Base-by-base conservation (phyloP, 805 yeast species). In the Saccharomycopsis selenospora region DNA sequence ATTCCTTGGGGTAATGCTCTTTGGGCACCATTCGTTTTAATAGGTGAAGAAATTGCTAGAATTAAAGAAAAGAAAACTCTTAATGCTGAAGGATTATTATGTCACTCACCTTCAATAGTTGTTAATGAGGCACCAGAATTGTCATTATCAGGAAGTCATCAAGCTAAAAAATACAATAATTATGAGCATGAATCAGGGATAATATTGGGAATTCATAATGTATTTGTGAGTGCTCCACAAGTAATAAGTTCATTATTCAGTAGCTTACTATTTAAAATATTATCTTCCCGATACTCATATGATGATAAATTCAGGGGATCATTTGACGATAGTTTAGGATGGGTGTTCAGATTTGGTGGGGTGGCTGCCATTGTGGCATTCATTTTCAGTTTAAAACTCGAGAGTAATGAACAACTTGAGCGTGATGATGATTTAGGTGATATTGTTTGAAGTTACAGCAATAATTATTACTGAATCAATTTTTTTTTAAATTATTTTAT, bases 1-100 rank as follows among this genome's bases (percentile, higher is more conserved):
- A 63, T 79, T 18, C 73, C 83, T 0, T 80, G 85, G 85, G 84
- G 85, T 1, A 69, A 69, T 50, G 80, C 83, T 0, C 67, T 77
- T 14, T 80, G 85, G 85, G 79, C 80, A 2, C 85, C 85, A 4
- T 80, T 78, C 60, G 79, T 78, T 1, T 57, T 80, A 33, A 77
- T 80, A 8, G 74, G 82, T 28, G 80, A 77, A 55, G 82, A 77
- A 52, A 66, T 76, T 14, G 67, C 79, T 26, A 61, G 79, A 46
- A 72, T 76, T 26, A 75, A 72, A 52, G 77, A 72, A 54, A 66
- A 71, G 25, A 73, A 72, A 49, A 63, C 70, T 0, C 51, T 50
- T 3, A 47, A 57, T n/a, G 60, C 57, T 4, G 38, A 48, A 38
- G 30, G 36, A 17, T 4, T 10, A 4, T 33, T 33, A 20, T 33